phyloP scores from a whole-genome alignment of 2,329 filamentous ascomycete genomes.

The Aspergillus transmontanensis region DNA sequence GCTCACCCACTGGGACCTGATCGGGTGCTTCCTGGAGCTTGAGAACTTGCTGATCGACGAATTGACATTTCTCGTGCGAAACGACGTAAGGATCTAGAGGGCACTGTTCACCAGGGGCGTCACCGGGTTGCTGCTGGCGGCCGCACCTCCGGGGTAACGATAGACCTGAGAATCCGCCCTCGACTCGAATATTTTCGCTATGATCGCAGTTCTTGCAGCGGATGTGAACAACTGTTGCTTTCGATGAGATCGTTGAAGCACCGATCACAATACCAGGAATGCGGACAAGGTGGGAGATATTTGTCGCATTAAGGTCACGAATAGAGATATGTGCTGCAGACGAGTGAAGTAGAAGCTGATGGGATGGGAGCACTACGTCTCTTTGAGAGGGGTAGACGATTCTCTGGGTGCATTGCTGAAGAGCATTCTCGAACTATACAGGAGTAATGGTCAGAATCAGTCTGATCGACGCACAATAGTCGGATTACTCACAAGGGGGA shows the following conservation, averaged over 20 bases:
- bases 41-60: conserved; percentile 97
- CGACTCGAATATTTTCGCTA: conserved; percentile 68
- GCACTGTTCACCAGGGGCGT: conserved; percentile 73
- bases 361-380: conserved; percentile 74
- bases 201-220: conserved; percentile 86
- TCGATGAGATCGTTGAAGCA: conserved; percentile 93
- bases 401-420: conserved; percentile 87
- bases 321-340: conserved; percentile 89
- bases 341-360: conserved; percentile 94
- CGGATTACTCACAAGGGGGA: conserved; percentile 72
- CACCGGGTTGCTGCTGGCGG: conserved; percentile 60
- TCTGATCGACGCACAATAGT: neutral
- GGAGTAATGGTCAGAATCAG: neutral
- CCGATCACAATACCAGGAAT: conserved; percentile 98
- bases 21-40: conserved; percentile 98
- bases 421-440: conserved; percentile 79
- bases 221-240: conserved; percentile 83
- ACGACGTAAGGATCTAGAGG: conserved; percentile 96
- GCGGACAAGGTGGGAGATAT: conserved; percentile 90
- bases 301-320: conserved; percentile 87
- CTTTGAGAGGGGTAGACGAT: conserved; percentile 82
- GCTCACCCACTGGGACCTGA: conserved; percentile 93
- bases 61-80: conserved; percentile 87
- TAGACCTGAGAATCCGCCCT: conserved; percentile 85
- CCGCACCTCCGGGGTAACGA: conserved; percentile 80